Evolutionary conservation across 2,329 filamentous ascomycete species (phyloP).

Genomic region (Trichoderma pleuroti): DNA sequence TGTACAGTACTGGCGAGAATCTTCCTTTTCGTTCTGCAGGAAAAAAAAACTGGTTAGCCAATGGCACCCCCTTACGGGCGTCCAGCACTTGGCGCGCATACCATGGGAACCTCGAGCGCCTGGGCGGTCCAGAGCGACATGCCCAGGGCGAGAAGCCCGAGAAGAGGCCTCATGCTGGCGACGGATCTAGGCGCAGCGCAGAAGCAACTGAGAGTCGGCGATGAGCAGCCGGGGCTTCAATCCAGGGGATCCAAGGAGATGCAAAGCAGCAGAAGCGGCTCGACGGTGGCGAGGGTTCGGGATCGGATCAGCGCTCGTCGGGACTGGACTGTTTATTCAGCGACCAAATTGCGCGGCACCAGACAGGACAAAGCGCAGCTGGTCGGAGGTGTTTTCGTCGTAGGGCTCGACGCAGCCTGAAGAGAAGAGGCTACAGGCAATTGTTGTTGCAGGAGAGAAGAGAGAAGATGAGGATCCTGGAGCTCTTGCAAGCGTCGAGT

Average conservation of each 20-base stretch:
- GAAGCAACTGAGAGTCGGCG: neutral
- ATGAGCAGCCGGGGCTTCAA: neutral
- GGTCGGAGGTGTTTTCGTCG: neutral
- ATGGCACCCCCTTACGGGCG: neutral
- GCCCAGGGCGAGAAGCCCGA: slow-evolving; percentile 49
- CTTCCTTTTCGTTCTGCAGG: slow-evolving; percentile 67
- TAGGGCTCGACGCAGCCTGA: neutral
- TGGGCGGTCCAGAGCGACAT: slow-evolving; percentile 52
- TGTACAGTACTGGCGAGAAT: slow-evolving; percentile 76
- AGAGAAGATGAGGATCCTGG: neutral
- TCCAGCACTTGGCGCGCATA: slow-evolving; percentile 32
- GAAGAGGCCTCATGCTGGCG: slow-evolving; percentile 52
- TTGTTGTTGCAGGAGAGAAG: neutral
- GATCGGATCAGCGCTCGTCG: neutral
- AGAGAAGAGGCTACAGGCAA: neutral
- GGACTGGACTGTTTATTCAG: neutral
- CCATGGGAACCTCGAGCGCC: slow-evolving; percentile 58
- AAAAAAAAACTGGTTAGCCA: slow-evolving; percentile 24
- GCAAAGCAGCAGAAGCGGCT: neutral
- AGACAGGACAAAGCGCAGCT: neutral
- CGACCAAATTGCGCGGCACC: slow-evolving; percentile 12
- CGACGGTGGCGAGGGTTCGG: neutral
- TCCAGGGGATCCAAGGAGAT: neutral
- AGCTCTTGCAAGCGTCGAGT: neutral
- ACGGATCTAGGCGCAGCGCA: neutral